Conservation (phyloP, 495 filamentous ascomycete species). For the Annulohypoxylon maeteangense region DNA sequence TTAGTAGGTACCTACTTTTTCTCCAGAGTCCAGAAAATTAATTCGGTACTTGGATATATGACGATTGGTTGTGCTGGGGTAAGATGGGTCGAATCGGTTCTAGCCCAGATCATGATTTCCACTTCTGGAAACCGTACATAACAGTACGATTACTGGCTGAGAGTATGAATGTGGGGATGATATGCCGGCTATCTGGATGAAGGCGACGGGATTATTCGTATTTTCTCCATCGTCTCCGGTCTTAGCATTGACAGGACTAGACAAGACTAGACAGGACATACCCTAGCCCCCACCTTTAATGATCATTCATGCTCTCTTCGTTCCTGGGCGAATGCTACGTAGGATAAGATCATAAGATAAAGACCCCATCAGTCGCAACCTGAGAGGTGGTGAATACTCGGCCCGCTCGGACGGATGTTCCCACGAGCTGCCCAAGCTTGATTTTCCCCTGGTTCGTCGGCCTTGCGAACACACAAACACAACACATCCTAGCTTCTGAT, state of each 20-base stretch:
- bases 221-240: conserved; percentile 11
- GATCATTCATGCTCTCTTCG: not conserved
- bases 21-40: not conserved
- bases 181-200: conserved; percentile 44
- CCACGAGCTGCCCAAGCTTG: conserved; percentile 15
- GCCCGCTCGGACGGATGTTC: conserved; percentile 45
- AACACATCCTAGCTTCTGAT: conserved; percentile 2
- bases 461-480: not conserved
- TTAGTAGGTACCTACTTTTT: too few species aligned
- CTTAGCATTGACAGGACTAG: conserved; percentile 25
- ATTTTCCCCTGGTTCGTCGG: not conserved
- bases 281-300: conserved; percentile 16
- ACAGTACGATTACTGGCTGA: conserved; percentile 10
- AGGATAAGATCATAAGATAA: conserved; percentile 12
- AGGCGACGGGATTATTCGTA: conserved; percentile 35
- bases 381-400: conserved; percentile 41
- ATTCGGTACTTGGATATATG: not conserved
- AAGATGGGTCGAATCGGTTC: conserved; percentile 14
- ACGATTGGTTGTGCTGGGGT: not conserved
- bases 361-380: conserved; percentile 9
- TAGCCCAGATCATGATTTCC: conserved; percentile 15
- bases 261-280: too few species aligned
- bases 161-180: conserved; percentile 22
- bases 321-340: conserved; percentile 14
- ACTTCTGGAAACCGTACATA: not conserved